phyloP scores from a whole-genome alignment of 345 rosid genomes.

The Trapa incisa region DNA sequence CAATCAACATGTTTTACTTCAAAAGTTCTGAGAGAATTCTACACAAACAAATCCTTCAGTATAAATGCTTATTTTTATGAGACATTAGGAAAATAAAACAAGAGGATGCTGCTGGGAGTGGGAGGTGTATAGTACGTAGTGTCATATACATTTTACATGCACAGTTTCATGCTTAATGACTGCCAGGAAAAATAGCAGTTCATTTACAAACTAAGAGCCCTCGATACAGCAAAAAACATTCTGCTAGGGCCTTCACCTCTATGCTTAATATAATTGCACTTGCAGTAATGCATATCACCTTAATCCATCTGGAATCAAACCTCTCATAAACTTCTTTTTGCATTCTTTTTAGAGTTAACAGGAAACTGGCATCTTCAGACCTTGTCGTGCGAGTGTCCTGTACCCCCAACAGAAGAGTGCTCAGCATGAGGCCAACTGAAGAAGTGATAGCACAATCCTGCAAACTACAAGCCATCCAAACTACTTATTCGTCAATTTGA shows the following conservation, averaged over 20 bases:
- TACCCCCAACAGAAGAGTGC: conserved; percentile 9
- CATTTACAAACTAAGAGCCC: conserved; percentile 3
- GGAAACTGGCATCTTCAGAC: conserved; percentile 6
- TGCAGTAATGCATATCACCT: not conserved
- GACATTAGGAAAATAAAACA: too few relatives aligned
- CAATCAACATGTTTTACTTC: too few relatives aligned
- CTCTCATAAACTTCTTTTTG: not conserved
- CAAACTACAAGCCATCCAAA: not conserved
- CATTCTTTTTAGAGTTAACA: conserved; percentile 4
- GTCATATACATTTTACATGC: too few relatives aligned
- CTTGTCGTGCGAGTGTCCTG: conserved; percentile 10
- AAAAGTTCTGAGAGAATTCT: too few relatives aligned
- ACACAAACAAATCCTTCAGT: too few relatives aligned
- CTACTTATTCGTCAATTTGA: conserved; percentile 1
- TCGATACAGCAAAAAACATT: not conserved
- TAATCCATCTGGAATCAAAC: not conserved
- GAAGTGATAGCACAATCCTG: not conserved
- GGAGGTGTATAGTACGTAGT: too few relatives aligned
- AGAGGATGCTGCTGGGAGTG: too few relatives aligned
- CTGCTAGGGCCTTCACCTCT: not conserved
- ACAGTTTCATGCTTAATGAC: not conserved
- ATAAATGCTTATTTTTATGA: too few relatives aligned
- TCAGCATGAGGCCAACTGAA: conserved; percentile 9
- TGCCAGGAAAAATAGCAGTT: not conserved
- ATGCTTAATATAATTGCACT: not conserved